phyloP scores from a whole-genome alignment of 176 grass and related monocot species.

The Saccharum spontaneum region DNA sequence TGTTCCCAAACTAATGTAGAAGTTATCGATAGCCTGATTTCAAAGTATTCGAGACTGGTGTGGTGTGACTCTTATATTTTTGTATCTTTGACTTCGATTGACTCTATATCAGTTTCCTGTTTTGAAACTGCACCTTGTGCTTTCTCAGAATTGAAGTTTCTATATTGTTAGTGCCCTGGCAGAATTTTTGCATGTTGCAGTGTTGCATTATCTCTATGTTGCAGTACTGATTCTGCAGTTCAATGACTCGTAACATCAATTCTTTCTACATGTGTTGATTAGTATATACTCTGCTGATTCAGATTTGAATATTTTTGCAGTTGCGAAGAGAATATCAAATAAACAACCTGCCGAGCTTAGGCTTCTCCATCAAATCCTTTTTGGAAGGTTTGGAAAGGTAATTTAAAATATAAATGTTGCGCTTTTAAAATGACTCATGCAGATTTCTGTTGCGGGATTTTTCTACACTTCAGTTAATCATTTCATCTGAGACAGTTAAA shows the following conservation, averaged over 20 bases:
- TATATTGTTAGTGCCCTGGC: not conserved
- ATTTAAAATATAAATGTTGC: not conserved
- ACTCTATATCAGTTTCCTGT: not conserved
- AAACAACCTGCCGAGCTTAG: conserved; percentile 77
- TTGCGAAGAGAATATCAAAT: conserved; percentile 65
- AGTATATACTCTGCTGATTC: not conserved
- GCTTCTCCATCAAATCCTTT: conserved; percentile 82
- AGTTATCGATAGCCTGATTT: not conserved
- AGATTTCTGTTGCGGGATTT: not conserved
- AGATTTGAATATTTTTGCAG: conserved; percentile 41
- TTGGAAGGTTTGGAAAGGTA: conserved; percentile 87
- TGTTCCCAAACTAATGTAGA: not conserved
- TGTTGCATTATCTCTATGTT: not conserved
- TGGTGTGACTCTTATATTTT: not conserved
- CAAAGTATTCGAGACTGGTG: not conserved
- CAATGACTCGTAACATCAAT: not conserved
- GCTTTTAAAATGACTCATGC: not conserved
- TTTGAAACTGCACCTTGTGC: not conserved
- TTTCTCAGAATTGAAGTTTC: not conserved
- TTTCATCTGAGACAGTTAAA: not conserved
- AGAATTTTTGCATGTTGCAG: not conserved
- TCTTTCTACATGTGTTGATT: not conserved
- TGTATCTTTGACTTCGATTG: not conserved
- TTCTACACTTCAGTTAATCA: not conserved
- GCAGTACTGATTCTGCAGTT: not conserved